A percentile compares a stretch with the other conserved stretches of the same genome.
These are phyloP conservation scores for Backusella westeae DNA, from an alignment of 192 early-diverging fungal species.

Conservation along the genomic window DNA sequence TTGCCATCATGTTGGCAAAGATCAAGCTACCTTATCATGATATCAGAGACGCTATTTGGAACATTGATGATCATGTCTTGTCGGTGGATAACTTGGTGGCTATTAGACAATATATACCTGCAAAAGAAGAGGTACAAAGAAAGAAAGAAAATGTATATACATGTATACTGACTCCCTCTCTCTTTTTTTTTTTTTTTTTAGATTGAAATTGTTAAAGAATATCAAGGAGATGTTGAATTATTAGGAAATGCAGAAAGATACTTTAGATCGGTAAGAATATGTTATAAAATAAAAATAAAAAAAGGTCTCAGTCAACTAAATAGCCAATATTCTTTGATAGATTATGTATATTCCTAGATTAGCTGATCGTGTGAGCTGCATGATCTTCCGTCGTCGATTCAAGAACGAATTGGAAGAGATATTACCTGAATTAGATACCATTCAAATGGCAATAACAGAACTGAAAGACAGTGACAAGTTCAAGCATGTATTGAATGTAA, in stretches of 20 bases:
- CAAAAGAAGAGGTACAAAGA: slow-evolving; percentile 43
- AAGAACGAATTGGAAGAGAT: slow-evolving; percentile 48
- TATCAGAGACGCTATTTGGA: slow-evolving; percentile 49
- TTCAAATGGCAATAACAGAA: slow-evolving; percentile 44
- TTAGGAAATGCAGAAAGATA: slow-evolving; percentile 55
- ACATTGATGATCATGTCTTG: slow-evolving; percentile 49
- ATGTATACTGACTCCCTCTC: background rate
- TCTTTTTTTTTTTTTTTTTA: background rate
- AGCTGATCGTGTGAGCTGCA: slow-evolving; percentile 47
- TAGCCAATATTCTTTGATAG: slow-evolving; percentile 15
- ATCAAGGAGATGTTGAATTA: slow-evolving; percentile 41
- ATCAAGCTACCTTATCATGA: slow-evolving; percentile 51
- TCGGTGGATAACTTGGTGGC: slow-evolving; percentile 50
- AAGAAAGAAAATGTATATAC: background rate
- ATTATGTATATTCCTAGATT: slow-evolving; percentile 51
- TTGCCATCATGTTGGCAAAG: slow-evolving; percentile 54
- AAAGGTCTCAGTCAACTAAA: background rate
- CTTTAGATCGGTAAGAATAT: slow-evolving; percentile 38
- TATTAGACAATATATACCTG: slow-evolving; percentile 54
- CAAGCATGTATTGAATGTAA: slow-evolving; percentile 47
- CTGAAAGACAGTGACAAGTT: slow-evolving; percentile 38
- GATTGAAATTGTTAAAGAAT: slow-evolving; percentile 50
- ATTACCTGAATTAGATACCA: slow-evolving; percentile 43
- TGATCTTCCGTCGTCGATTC: slow-evolving; percentile 53
- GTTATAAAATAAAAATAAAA: background rate